These are phyloP conservation scores for Neobulgaria alba DNA, from an alignment of 2,329 filamentous ascomycete genomes.

Conservation along the genomic window DNA sequence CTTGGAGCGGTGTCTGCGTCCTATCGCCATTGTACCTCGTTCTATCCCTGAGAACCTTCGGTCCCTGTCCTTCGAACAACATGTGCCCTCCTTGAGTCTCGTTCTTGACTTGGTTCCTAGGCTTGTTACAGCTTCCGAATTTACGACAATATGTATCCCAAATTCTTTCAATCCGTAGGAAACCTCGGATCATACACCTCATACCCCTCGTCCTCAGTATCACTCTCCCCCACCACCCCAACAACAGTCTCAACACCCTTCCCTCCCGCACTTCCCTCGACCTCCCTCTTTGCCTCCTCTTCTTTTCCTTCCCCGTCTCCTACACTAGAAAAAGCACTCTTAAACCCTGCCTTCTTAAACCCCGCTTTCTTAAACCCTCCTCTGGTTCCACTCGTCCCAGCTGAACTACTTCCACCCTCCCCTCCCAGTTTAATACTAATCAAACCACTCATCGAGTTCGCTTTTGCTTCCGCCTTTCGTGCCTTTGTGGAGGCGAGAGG, in stretches of 20 bases:
- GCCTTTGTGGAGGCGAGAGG: slow-evolving; percentile 56
- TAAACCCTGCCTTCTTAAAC: slow-evolving; percentile 79
- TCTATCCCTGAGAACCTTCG: too few species aligned
- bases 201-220: slow-evolving; percentile 64
- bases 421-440: slow-evolving; percentile 56
- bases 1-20: too few species aligned
- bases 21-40: too few species aligned
- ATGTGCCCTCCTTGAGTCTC: too few species aligned
- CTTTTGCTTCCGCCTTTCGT: slow-evolving; percentile 61
- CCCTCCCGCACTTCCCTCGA: slow-evolving; percentile 14
- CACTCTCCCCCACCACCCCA: slow-evolving; percentile 49
- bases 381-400: slow-evolving; percentile 23
- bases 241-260: too few species aligned
- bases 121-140: too few species aligned
- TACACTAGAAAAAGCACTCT: slow-evolving; percentile 57
- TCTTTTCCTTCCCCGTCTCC: slow-evolving; percentile 32
- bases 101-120: too few species aligned
- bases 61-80: too few species aligned
- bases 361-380: slow-evolving; percentile 57
- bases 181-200: slow-evolving; percentile 55
- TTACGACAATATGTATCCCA: too few species aligned
- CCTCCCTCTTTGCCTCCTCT: slow-evolving; percentile 13
- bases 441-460: slow-evolving; percentile 49
- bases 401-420: slow-evolving; percentile 25
- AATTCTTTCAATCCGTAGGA: slow-evolving; percentile 48